A percentile compares a stretch with the other conserved stretches of the same genome.
Evolutionary conservation across 1,284 basidiomycete genomes (phyloP).

Genomic region (Agroathelia rolfsii): DNA sequence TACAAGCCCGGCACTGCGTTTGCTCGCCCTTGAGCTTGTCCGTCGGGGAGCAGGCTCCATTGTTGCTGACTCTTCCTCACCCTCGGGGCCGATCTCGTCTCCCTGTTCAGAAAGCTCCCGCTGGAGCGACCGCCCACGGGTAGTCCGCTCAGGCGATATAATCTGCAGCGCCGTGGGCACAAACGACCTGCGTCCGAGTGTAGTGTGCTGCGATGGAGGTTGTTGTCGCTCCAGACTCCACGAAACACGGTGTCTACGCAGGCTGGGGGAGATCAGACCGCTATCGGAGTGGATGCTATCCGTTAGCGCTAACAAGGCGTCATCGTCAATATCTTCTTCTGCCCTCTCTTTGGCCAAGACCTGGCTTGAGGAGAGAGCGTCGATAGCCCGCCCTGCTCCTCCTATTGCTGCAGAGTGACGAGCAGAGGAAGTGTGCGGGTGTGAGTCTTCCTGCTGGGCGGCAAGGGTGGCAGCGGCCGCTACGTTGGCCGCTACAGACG

Average conservation of each 20-base stretch:
- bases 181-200: conserved; percentile 14
- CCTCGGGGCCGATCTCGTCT: conserved; percentile 12
- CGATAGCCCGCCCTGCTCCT: conserved; percentile 1
- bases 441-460: conserved; percentile 52
- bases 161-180: too few relatives aligned
- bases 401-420: conserved; percentile 2
- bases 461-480: conserved; percentile 57
- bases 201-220: conserved; percentile 25
- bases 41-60: conserved; percentile 18
- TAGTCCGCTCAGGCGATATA: too few relatives aligned
- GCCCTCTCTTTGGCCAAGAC: too few relatives aligned
- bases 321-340: conserved; percentile 36
- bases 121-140: conserved; percentile 37
- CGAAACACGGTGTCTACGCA: conserved; percentile 46
- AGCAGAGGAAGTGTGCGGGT: too few relatives aligned
- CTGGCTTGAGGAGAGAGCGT: too few relatives aligned
- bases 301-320: conserved; percentile 41
- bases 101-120: conserved; percentile 28
- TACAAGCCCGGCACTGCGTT: conserved; percentile 58
- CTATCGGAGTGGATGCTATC: conserved; percentile 68
- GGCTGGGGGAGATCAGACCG: conserved; percentile 29
- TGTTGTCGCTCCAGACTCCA: conserved; percentile 55
- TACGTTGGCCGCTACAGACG: conserved; percentile 55
- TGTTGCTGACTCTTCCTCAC: conserved; percentile 18
- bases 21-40: conserved; percentile 47